phyloP scores from a whole-genome alignment of 208 protist genomes.

The Leishmania tarentolae region DNA sequence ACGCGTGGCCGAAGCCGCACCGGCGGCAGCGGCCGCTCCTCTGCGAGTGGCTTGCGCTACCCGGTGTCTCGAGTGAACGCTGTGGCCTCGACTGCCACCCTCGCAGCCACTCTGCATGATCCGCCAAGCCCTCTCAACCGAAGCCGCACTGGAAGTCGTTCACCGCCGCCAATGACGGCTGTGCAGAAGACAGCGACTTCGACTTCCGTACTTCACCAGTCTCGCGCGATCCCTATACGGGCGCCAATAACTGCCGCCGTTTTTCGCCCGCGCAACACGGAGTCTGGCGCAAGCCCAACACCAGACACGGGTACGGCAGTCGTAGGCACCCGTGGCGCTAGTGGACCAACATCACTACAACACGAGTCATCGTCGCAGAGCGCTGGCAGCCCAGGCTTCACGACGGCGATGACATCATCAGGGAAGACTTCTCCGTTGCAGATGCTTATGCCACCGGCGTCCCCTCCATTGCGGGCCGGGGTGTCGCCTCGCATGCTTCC shows the following conservation, averaged over 20 bases:
- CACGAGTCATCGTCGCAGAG: not conserved
- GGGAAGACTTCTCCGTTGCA: not conserved
- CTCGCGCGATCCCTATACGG: constrained; percentile 5
- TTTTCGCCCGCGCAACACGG: not conserved
- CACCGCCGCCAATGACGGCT: not conserved
- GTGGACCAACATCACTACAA: constrained; percentile 4
- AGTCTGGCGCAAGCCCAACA: not conserved
- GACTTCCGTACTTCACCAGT: not conserved
- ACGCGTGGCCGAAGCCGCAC: constrained; percentile 4
- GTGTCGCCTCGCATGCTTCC: constrained; percentile 54
- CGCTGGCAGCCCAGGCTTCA: not conserved
- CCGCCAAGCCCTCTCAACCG: not conserved
- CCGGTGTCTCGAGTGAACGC: constrained; percentile 5
- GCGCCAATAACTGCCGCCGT: constrained; percentile 23
- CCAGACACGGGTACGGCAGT: not conserved
- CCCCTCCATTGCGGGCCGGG: constrained; percentile 51
- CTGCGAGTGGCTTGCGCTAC: not conserved
- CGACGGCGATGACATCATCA: not conserved
- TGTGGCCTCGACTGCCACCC: not conserved
- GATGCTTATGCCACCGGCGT: constrained; percentile 14
- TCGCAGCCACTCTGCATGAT: not conserved
- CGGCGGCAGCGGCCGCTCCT: not conserved
- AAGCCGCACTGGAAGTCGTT: not conserved
- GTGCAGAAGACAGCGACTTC: not conserved
- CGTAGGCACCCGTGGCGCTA: not conserved